phyloP scores from a whole-genome alignment of 1,139 yeast species.

The Debaryomyces sp. region DNA sequence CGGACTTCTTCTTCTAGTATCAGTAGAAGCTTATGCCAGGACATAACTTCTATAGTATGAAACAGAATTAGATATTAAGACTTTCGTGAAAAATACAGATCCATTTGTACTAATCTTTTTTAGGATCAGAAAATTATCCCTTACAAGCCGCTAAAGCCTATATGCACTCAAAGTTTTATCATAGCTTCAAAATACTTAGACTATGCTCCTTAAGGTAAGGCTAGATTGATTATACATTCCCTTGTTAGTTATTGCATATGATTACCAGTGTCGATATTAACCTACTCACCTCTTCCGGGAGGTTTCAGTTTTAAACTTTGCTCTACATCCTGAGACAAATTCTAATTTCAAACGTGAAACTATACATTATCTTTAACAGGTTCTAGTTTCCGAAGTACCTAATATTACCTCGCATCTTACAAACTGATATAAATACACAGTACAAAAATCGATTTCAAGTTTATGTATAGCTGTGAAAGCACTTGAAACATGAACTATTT shows the following conservation, averaged over 20 bases:
- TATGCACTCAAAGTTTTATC: conserved; percentile 1
- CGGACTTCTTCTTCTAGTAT: conserved; percentile 10
- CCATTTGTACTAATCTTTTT: neutral
- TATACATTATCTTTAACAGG: neutral
- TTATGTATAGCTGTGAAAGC: no score
- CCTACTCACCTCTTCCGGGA: neutral
- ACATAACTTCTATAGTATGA: neutral
- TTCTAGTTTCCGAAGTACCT: neutral
- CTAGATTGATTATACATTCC: neutral
- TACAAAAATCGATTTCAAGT: no score
- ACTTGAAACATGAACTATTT: no score
- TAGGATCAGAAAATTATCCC: conserved; percentile 6
- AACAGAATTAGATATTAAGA: neutral
- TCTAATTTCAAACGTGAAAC: neutral
- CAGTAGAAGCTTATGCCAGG: neutral
- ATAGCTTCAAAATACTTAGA: neutral
- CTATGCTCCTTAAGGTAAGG: neutral
- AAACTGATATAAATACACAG: no score
- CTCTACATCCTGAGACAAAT: neutral
- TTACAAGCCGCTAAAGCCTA: conserved; percentile 3
- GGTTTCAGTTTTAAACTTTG: no score
- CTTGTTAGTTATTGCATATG: neutral
- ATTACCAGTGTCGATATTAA: neutral
- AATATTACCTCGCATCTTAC: neutral
- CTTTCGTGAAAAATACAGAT: neutral